Conservation (phyloP, 2,329 filamentous ascomycete genomes). For the Arthrocladium fulminans region DNA sequence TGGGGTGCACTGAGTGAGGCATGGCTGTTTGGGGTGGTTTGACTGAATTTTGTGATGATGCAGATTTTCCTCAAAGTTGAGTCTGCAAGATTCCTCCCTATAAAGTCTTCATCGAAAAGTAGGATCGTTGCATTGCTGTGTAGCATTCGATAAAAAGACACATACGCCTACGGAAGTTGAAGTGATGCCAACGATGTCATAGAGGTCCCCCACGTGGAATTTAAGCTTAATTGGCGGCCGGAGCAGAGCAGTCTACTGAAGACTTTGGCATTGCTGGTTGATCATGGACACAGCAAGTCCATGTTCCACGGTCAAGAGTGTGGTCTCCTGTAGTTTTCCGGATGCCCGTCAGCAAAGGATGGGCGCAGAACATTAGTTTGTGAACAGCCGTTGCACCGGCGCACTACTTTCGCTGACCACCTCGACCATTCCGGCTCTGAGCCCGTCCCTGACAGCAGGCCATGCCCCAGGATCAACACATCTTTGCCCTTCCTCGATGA, state of each 20-base stretch:
- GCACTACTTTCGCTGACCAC: constrained; percentile 15
- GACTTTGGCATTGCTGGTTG: no score
- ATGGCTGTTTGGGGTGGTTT: constrained; percentile 6
- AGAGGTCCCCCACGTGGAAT: neutral
- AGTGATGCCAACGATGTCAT: neutral
- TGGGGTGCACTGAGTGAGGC: constrained; percentile 19
- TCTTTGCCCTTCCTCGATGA: constrained; percentile 70
- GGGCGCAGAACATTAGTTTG: no score
- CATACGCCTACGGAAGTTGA: neutral
- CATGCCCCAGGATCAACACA: constrained; percentile 58
- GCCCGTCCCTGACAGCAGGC: constrained; percentile 35
- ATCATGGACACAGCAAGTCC: no score
- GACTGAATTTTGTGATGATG: neutral
- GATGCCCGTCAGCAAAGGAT: no score
- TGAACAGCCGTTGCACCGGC: constrained; percentile 12
- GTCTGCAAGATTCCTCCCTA: no score
- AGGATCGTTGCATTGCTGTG: neutral
- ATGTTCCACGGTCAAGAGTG: no score
- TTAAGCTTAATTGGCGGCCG: neutral
- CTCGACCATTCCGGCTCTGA: constrained; percentile 13
- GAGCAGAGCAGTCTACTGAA: no score
- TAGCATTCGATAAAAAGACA: neutral
- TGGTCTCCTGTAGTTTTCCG: no score
- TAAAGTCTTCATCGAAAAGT: neutral
- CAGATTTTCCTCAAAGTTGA: neutral